These are phyloP conservation scores for Kuraishia hungarica DNA, from an alignment of 805 yeast species.

Conservation along the genomic window DNA sequence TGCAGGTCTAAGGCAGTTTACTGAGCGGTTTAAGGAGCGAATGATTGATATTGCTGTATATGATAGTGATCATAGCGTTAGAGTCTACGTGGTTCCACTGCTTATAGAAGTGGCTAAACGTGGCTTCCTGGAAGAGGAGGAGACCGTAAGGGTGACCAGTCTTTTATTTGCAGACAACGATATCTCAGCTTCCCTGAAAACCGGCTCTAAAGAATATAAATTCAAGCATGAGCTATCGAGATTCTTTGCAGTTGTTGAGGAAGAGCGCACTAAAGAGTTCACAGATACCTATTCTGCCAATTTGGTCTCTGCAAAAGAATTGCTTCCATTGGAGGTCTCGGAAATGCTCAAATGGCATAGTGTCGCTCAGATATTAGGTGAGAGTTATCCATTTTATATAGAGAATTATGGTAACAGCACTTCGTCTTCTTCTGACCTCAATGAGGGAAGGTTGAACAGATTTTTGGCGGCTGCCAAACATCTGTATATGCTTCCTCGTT, in stretches of 20 bases:
- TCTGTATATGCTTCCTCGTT: constrained; percentile 25
- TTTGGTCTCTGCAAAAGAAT: constrained; percentile 17
- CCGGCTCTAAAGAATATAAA: constrained; percentile 12
- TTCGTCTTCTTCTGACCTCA: not conserved
- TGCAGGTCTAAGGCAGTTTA: constrained; percentile 69
- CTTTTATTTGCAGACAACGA: constrained; percentile 30
- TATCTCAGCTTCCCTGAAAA: not conserved
- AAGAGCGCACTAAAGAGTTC: constrained; percentile 27
- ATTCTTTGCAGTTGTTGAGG: constrained; percentile 38
- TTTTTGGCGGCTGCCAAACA: constrained; percentile 19
- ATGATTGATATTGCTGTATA: constrained; percentile 52
- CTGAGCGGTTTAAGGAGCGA: constrained; percentile 62
- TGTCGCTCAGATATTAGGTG: constrained; percentile 18
- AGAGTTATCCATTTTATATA: constrained; percentile 18
- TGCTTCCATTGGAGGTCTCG: constrained; percentile 18
- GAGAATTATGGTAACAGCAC: constrained; percentile 8
- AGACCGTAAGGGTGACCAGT: constrained; percentile 34
- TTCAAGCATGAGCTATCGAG: constrained; percentile 41
- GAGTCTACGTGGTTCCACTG: constrained; percentile 39
- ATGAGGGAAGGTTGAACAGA: constrained; percentile 10
- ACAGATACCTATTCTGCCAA: constrained; percentile 25
- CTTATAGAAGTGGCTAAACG: constrained; percentile 45
- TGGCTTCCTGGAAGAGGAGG: constrained; percentile 59
- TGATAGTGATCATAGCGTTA: constrained; percentile 50
- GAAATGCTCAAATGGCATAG: constrained; percentile 19